Conservation (phyloP, 768 basidiomycete species). For the Tulasnella sp. region DNA sequence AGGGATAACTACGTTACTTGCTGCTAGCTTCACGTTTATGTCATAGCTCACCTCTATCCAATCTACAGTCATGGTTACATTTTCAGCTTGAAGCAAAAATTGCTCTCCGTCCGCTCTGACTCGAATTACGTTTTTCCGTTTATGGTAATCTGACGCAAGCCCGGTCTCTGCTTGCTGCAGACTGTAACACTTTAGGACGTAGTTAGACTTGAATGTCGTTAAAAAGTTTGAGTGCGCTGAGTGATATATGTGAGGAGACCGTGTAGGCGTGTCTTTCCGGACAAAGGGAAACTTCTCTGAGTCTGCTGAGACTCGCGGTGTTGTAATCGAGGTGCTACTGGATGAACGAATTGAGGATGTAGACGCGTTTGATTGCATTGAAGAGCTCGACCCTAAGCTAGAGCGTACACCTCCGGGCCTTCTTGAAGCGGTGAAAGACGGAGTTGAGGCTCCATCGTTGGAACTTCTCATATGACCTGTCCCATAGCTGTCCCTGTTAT, state of each 20-base stretch:
- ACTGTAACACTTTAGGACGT: slow-evolving; percentile 58
- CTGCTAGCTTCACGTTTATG: slow-evolving; percentile 5
- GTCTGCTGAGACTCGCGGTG: slow-evolving; percentile 17
- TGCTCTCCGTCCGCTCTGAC: slow-evolving; percentile 91
- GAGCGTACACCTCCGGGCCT: not conserved
- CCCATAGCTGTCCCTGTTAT: too few relatives aligned
- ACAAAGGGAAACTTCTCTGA: too few relatives aligned
- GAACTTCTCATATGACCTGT: too few relatives aligned
- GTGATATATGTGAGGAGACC: slow-evolving; percentile 20
- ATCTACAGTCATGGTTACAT: slow-evolving; percentile 72
- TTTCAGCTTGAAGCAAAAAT: slow-evolving; percentile 81
- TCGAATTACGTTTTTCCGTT: slow-evolving; percentile 87
- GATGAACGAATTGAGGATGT: not conserved
- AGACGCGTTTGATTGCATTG: slow-evolving; percentile 2
- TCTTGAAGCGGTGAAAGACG: too few relatives aligned
- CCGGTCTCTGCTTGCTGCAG: slow-evolving; percentile 89
- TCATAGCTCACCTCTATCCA: slow-evolving; percentile 79
- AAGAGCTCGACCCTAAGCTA: not conserved
- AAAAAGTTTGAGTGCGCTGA: slow-evolving; percentile 20
- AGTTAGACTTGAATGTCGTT: slow-evolving; percentile 23
- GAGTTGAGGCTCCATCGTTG: too few relatives aligned
- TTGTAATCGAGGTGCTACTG: not conserved
- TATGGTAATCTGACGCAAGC: slow-evolving; percentile 85
- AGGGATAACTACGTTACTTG: slow-evolving; percentile 10
- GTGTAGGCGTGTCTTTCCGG: too few relatives aligned